Percentiles rank a stretch among this genome's conserved stretches.
phyloP scores from a whole-genome alignment of 2,329 filamentous ascomycete genomes.

The Talaromyces sp. region DNA sequence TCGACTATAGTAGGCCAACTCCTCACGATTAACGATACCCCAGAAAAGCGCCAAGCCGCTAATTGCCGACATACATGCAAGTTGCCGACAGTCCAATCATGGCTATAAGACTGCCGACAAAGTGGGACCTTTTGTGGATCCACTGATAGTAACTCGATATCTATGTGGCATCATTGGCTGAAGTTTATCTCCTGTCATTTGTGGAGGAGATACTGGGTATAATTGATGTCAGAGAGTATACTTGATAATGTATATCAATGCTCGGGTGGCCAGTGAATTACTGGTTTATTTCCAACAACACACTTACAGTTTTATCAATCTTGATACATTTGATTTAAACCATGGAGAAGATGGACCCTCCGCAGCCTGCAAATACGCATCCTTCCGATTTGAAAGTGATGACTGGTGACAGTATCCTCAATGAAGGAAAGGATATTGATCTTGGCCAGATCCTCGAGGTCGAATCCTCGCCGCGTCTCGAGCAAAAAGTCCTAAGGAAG shows the following conservation, averaged over 20 bases:
- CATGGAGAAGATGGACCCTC: background rate
- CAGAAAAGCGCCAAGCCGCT: slow-evolving; percentile 3
- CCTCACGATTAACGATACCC: background rate
- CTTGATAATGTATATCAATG: background rate
- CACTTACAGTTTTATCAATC: background rate
- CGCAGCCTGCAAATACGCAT: background rate
- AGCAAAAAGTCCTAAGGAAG: slow-evolving; percentile 4
- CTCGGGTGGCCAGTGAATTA: background rate
- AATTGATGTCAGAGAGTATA: background rate
- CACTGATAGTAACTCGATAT: background rate
- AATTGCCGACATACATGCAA: slow-evolving; percentile 7
- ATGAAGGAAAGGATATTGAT: background rate
- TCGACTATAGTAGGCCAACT: background rate
- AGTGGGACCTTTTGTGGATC: background rate
- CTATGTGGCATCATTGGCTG: background rate
- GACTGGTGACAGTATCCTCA: background rate
- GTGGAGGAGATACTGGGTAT: background rate
- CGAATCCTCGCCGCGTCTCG: background rate
- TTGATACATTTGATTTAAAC: background rate
- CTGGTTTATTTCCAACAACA: background rate
- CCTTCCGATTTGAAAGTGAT: slow-evolving; percentile 1
- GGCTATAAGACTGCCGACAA: background rate
- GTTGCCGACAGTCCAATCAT: slow-evolving; percentile 2
- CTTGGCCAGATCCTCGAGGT: slow-evolving; percentile 5
- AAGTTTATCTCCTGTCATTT: slow-evolving; percentile 1